Percentiles rank a stretch among this genome's conserved stretches.
Conservation (phyloP, 2,329 filamentous ascomycete species). For the Colletotrichum paranaense region DNA sequence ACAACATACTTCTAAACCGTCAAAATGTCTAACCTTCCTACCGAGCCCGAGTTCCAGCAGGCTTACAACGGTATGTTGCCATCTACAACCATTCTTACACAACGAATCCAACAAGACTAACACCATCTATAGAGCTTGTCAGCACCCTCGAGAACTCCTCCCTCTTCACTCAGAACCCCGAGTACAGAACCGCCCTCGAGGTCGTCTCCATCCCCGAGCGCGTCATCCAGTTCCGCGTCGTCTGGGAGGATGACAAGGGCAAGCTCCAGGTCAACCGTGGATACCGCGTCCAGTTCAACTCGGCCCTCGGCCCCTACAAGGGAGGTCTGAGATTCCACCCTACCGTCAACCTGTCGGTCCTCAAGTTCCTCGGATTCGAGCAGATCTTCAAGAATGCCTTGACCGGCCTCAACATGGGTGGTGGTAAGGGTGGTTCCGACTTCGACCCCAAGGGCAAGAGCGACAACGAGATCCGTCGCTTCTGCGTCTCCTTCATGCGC, state of each 20-base stretch:
- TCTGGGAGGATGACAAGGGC: constrained; percentile 96
- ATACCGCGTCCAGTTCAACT: constrained; percentile 99
- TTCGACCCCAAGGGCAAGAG: constrained; percentile 99
- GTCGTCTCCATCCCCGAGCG: constrained; percentile 94
- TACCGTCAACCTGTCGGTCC: constrained; percentile 76
- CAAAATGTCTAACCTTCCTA: constrained; percentile 83
- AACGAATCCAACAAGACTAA: constrained; percentile 36
- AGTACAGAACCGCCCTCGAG: constrained; percentile 91
- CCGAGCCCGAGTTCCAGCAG: constrained; percentile 98
- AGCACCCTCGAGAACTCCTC: constrained; percentile 94
- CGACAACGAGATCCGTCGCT: constrained; percentile 96
- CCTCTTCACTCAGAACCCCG: constrained; percentile 93
- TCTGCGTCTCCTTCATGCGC: constrained; percentile 96
- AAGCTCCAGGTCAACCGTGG: constrained; percentile 93
- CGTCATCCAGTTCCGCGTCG: constrained; percentile 95
- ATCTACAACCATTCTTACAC: constrained; percentile 1
- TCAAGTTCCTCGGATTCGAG: constrained; percentile 99
- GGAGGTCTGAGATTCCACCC: constrained; percentile 96
- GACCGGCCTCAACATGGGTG: constrained; percentile 94
- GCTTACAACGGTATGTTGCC: constrained; percentile 84
- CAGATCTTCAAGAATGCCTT: constrained; percentile 99
- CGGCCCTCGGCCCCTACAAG: constrained; percentile 96
- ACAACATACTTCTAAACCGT: constrained; percentile 38
- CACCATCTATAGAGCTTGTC: constrained; percentile 78
- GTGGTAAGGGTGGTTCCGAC: constrained; percentile 97